Evolutionary conservation across 1,284 basidiomycete species (phyloP).

Genomic region (Irpex rosettiformis): DNA sequence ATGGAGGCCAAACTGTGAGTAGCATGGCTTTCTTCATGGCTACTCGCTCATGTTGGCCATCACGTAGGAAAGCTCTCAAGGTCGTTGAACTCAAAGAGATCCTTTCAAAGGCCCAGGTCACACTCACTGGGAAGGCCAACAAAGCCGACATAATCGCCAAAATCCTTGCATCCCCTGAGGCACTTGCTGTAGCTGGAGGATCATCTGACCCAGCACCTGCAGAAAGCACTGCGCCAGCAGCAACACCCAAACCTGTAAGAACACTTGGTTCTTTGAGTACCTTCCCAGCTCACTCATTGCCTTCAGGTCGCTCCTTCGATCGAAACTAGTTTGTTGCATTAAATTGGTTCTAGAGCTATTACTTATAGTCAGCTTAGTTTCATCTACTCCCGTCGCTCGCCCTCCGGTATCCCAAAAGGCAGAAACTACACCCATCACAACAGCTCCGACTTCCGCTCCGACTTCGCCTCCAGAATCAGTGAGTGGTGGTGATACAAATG

Average conservation of each 20-base stretch:
- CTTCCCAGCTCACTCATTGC: not conserved
- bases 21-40: not conserved
- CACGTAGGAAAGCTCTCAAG: conserved; percentile 55
- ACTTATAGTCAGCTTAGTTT: not conserved
- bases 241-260: not conserved
- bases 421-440: not conserved
- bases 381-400: not conserved
- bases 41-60: not conserved
- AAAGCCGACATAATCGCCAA: conserved; percentile 65
- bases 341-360: not conserved
- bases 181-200: conserved; percentile 8
- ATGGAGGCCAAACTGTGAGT: conserved; percentile 11
- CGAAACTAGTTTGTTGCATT: not conserved
- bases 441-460: not conserved
- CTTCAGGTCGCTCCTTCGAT: not conserved
- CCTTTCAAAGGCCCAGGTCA: conserved; percentile 46
- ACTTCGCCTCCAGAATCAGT: conserved; percentile 7
- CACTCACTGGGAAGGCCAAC: conserved; percentile 52
- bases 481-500: not conserved
- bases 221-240: not conserved
- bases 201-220: not conserved
- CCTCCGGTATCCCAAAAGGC: not conserved
- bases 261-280: not conserved
- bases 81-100: conserved; percentile 68
- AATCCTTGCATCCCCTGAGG: conserved; percentile 41